Conservation (phyloP, 179 eudicot species). For the Gypsophila paniculata region DNA sequence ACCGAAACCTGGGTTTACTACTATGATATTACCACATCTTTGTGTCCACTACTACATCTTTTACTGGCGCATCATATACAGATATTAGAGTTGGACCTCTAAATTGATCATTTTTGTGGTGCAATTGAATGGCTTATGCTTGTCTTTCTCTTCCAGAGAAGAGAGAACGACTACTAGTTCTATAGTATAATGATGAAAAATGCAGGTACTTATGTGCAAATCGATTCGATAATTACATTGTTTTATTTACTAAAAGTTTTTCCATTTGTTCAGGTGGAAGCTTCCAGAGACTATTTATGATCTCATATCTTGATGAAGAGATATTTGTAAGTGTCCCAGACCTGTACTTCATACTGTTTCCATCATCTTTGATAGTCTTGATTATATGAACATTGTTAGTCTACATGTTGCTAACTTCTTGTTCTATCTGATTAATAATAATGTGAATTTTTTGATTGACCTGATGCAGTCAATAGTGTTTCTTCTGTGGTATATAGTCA, state of each 20-base stretch:
- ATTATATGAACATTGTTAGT: not conserved
- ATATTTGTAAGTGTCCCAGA: slow-evolving; percentile 69
- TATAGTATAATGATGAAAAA: not conserved
- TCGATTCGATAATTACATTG: slow-evolving; percentile 1
- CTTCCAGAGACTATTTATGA: slow-evolving; percentile 70
- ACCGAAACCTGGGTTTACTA: too few species aligned
- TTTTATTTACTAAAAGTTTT: not conserved
- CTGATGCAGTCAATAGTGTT: not conserved
- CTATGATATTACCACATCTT: not conserved
- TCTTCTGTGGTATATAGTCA: not conserved
- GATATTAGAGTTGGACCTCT: not conserved
- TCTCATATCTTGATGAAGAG: slow-evolving; percentile 91
- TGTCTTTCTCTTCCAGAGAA: not conserved
- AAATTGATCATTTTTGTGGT: not conserved
- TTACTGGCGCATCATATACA: not conserved
- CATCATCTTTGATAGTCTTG: not conserved
- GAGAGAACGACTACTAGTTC: not conserved
- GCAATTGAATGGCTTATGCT: not conserved
- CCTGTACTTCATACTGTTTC: not conserved
- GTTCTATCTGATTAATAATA: not conserved
- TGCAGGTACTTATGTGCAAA: not conserved
- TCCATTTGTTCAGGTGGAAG: slow-evolving; percentile 53
- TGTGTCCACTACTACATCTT: not conserved
- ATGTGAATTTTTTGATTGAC: not conserved
- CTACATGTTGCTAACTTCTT: not conserved